Conservation (phyloP, 768 basidiomycete genomes). For the Tephrocybe rancida region DNA sequence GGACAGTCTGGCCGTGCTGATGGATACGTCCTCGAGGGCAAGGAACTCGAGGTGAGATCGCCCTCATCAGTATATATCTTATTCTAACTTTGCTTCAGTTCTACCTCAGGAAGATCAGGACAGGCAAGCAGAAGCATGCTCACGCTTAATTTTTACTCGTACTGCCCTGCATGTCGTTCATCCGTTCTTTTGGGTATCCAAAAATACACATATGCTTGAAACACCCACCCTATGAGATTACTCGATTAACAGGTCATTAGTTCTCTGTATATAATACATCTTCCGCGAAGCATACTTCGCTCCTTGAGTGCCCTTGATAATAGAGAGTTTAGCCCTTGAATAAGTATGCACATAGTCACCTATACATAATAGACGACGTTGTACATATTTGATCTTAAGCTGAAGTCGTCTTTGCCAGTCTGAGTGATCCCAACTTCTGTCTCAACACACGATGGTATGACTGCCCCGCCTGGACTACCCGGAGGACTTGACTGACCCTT, state of each 20-base stretch:
- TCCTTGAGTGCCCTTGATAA: too few relatives aligned
- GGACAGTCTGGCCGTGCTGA: slow-evolving; percentile 97
- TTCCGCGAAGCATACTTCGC: slow-evolving; percentile 1
- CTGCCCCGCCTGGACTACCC: neutral
- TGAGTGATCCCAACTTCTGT: too few relatives aligned
- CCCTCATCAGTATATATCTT: slow-evolving; percentile 1
- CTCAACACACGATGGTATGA: slow-evolving; percentile 4
- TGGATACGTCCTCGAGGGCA: slow-evolving; percentile 97
- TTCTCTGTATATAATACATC: slow-evolving; percentile 4
- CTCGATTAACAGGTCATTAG: neutral
- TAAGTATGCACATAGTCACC: too few relatives aligned
- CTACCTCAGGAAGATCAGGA: slow-evolving; percentile 91
- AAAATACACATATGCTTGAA: slow-evolving; percentile 17
- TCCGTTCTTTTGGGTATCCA: slow-evolving; percentile 9
- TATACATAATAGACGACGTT: too few relatives aligned
- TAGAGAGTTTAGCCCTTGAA: too few relatives aligned
- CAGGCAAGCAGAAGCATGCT: slow-evolving; percentile 95
- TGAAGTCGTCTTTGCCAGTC: too few relatives aligned
- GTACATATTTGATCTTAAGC: too few relatives aligned
- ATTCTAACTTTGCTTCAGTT: slow-evolving; percentile 56
- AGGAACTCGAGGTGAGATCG: slow-evolving; percentile 87
- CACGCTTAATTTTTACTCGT: slow-evolving; percentile 36
- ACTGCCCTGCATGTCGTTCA: neutral
- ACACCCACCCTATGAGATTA: neutral
- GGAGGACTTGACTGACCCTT: neutral